Conservation (phyloP, 257 asterid species). For the Solanum appendiculatum region DNA sequence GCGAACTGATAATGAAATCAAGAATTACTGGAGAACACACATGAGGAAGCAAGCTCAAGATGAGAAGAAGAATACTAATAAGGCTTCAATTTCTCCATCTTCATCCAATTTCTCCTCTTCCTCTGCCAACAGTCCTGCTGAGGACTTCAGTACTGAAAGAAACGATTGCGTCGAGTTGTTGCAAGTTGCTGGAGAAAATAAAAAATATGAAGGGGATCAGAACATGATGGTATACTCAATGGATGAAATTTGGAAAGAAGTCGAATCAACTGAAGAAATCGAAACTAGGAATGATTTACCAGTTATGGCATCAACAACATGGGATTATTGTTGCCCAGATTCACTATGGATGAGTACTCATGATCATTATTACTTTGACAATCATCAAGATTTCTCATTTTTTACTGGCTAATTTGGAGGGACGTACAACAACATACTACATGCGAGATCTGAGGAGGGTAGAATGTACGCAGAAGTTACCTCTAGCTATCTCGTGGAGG, state of each 20-base stretch:
- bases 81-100: background rate
- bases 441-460: background rate
- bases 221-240: conserved; percentile 28
- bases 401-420: background rate
- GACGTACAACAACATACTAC: background rate
- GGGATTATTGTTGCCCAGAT: conserved; percentile 48
- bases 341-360: conserved; percentile 29
- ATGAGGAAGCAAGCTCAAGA: conserved; percentile 82
- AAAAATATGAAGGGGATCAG: conserved; percentile 5
- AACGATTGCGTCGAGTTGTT: conserved; percentile 20
- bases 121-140: conserved; percentile 9
- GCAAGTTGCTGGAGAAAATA: conserved; percentile 5
- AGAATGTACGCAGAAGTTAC: background rate
- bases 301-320: conserved; percentile 16
- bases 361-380: background rate
- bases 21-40: conserved; percentile 92
- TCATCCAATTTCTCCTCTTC: conserved; percentile 35
- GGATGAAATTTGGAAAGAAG: conserved; percentile 90
- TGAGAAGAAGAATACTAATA: conserved; percentile 26
- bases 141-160: conserved; percentile 8
- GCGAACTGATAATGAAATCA: conserved; percentile 90
- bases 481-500: background rate
- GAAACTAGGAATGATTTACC: conserved; percentile 11
- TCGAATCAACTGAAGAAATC: conserved; percentile 38
- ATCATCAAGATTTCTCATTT: background rate